These are phyloP conservation scores for Rhodomyrtus tomentosa DNA, from an alignment of 345 rosid genomes.

Conservation along the genomic window DNA sequence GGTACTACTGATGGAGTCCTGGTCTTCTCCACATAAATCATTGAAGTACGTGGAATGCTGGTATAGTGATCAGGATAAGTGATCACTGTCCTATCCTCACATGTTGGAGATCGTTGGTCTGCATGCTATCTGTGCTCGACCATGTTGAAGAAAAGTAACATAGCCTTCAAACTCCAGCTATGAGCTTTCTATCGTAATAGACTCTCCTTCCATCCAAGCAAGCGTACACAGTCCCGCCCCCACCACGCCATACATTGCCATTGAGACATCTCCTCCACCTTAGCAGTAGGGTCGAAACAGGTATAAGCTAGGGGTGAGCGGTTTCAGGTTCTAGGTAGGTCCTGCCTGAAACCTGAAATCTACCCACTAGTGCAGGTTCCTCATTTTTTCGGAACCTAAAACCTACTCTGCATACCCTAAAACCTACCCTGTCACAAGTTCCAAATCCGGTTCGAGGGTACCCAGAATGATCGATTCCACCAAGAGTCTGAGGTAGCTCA, in stretches of 20 bases:
- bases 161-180: background rate
- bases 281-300: background rate
- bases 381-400: no score
- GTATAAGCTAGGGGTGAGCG: no score
- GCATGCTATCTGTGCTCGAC: background rate
- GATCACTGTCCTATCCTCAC: background rate
- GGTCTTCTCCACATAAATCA: background rate
- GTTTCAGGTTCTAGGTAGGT: no score
- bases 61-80: background rate
- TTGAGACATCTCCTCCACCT: background rate
- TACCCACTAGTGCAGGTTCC: no score
- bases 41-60: background rate
- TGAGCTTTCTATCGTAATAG: background rate
- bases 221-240: background rate
- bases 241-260: background rate
- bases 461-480: fast-evolving
- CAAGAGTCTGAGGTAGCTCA: background rate
- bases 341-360: no score
- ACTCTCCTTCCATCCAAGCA: background rate
- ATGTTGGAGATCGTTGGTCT: background rate
- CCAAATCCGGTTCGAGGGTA: fast-evolving
- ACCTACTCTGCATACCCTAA: no score
- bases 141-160: background rate
- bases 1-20: no score
- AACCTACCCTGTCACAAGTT: no score